phyloP scores from a whole-genome alignment of 1,284 basidiomycete species.

The Paramarasmius palmivorus region DNA sequence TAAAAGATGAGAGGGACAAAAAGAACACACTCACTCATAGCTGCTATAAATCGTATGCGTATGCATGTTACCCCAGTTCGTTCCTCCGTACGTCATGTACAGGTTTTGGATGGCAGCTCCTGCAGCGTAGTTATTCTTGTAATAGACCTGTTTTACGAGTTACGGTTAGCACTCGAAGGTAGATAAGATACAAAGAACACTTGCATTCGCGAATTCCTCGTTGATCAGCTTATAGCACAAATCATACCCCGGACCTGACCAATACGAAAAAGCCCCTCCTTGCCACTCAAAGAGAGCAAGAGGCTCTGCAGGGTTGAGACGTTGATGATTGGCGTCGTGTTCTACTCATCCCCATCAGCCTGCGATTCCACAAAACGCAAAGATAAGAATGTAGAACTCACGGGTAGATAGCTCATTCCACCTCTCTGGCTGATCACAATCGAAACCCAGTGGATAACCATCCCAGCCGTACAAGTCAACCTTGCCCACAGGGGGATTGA shows the following conservation, averaged over 20 bases:
- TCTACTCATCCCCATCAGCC: slow-evolving; percentile 18
- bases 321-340: slow-evolving; percentile 30
- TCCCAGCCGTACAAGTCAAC: slow-evolving; percentile 50
- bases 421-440: slow-evolving; percentile 45
- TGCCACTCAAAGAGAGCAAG: slow-evolving; percentile 39
- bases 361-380: neutral
- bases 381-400: slow-evolving; percentile 17
- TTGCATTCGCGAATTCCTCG: slow-evolving; percentile 44
- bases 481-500: slow-evolving; percentile 31
- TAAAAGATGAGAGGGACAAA: too few species aligned
- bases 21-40: slow-evolving; percentile 39
- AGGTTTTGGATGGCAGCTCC: slow-evolving; percentile 37
- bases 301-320: slow-evolving; percentile 36
- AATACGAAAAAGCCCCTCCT: slow-evolving; percentile 35
- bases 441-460: slow-evolving; percentile 51
- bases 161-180: slow-evolving; percentile 11
- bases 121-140: slow-evolving; percentile 44
- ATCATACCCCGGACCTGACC: slow-evolving; percentile 40
- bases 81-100: slow-evolving; percentile 45
- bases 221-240: slow-evolving; percentile 43
- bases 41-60: slow-evolving; percentile 43
- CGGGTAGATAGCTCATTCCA: slow-evolving; percentile 43
- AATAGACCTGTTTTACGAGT: too few species aligned
- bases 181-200: slow-evolving; percentile 3
- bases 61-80: slow-evolving; percentile 48